These are phyloP conservation scores for Mucor racemosus DNA, from an alignment of 371 early-diverging fungal species.

Conservation along the genomic window DNA sequence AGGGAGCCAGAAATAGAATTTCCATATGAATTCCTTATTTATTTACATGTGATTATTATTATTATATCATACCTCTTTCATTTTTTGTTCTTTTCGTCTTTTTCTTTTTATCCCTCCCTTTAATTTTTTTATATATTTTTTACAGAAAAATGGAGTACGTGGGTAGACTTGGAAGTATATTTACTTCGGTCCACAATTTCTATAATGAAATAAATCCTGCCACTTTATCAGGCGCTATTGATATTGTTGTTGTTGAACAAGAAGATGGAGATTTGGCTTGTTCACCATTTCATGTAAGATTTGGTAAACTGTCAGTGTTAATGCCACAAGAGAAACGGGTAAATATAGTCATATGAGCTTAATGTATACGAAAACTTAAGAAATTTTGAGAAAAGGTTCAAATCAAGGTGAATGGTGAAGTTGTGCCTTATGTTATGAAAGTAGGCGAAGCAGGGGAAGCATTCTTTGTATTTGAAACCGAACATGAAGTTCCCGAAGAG, in stretches of 20 bases:
- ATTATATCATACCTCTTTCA: not conserved
- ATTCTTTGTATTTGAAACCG: slow-evolving; percentile 94
- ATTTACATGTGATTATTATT: slow-evolving; percentile 1
- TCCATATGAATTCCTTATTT: not conserved
- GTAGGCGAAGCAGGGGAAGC: slow-evolving; percentile 99
- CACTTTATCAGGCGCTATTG: slow-evolving; percentile 98
- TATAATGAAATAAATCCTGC: slow-evolving; percentile 98
- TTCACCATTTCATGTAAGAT: slow-evolving; percentile 98
- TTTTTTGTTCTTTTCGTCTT: not conserved
- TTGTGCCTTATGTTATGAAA: slow-evolving; percentile 87
- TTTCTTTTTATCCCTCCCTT: not conserved
- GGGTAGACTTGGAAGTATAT: slow-evolving; percentile 40
- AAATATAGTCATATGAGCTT: not conserved
- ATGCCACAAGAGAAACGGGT: slow-evolving; percentile 87
- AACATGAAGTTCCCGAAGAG: slow-evolving; percentile 84
- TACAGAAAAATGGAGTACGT: slow-evolving; percentile 38
- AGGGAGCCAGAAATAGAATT: slow-evolving; percentile 1
- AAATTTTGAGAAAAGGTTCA: slow-evolving; percentile 30
- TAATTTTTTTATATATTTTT: not conserved
- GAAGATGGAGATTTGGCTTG: slow-evolving; percentile 80
- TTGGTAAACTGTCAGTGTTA: slow-evolving; percentile 94
- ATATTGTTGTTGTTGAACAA: slow-evolving; percentile 94
- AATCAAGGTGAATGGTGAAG: slow-evolving; percentile 86
- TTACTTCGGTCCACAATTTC: slow-evolving; percentile 86
- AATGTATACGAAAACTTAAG: not conserved